Conservation (phyloP, 306 rosid species). For the Gastrolobium bilobum region DNA sequence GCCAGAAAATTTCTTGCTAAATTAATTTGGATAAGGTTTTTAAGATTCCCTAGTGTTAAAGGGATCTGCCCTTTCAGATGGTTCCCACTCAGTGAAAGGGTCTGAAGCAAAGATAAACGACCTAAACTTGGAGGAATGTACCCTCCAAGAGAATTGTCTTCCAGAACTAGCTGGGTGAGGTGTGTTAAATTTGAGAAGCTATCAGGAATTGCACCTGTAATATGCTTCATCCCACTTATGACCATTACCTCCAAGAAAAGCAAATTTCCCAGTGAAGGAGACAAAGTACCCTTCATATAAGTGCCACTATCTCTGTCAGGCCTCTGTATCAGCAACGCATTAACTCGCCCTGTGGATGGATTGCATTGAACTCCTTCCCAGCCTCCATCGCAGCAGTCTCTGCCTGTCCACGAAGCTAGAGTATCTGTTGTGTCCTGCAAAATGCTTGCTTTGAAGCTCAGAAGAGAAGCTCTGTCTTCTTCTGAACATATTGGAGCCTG, state of each 20-base stretch:
- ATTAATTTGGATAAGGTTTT: constrained; percentile 69
- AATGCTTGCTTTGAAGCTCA: constrained; percentile 80
- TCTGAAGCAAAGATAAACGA: constrained; percentile 69
- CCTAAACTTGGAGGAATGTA: constrained; percentile 85
- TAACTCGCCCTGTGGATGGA: constrained; percentile 80
- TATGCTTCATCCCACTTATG: constrained; percentile 82
- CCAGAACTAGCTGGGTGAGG: constrained; percentile 78
- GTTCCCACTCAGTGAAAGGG: constrained; percentile 80
- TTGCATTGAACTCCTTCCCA: constrained; percentile 96
- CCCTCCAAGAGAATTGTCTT: constrained; percentile 82
- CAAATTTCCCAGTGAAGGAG: constrained; percentile 79
- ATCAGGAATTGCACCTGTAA: constrained; percentile 82
- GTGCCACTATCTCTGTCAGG: constrained; percentile 57
- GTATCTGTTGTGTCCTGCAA: constrained; percentile 76
- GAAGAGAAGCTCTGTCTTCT: constrained; percentile 86
- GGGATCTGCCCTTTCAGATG: constrained; percentile 82
- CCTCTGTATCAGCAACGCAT: constrained; percentile 77
- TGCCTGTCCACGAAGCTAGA: constrained; percentile 78
- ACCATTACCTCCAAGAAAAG: constrained; percentile 84
- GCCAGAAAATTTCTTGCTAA: constrained; percentile 73
- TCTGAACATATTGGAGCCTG: constrained; percentile 68
- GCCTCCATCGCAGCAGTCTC: constrained; percentile 89
- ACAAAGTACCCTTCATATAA: constrained; percentile 87
- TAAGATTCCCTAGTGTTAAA: constrained; percentile 68
- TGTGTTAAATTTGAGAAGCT: constrained; percentile 72